A percentile compares a stretch with the other conserved stretches of the same genome.
Conservation (phyloP, 345 rosid genomes). For the Rubroshorea leprosula region DNA sequence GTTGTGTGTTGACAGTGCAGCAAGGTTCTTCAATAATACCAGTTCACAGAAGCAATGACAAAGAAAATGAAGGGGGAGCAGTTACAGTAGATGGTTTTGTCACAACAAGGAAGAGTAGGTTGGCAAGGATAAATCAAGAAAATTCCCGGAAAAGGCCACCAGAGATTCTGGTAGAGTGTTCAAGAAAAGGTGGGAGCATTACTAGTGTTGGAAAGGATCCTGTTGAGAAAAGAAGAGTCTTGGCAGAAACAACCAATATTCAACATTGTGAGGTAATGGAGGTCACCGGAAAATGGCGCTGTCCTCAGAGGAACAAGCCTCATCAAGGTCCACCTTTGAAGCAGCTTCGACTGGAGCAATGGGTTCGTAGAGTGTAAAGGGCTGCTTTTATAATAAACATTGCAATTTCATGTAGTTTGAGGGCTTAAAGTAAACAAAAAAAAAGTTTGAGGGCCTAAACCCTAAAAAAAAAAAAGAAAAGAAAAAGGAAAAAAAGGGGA, state of each 20-base stretch:
- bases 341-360: slow-evolving; percentile 76
- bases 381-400: too few relatives aligned
- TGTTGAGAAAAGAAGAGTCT: slow-evolving; percentile 30
- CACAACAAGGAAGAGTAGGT: slow-evolving; percentile 36
- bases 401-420: too few relatives aligned
- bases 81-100: slow-evolving; percentile 42
- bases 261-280: slow-evolving; percentile 25
- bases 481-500: too few relatives aligned
- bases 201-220: slow-evolving; percentile 4
- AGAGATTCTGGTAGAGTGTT: slow-evolving; percentile 14
- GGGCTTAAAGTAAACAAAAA: too few relatives aligned
- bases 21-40: slow-evolving; percentile 10
- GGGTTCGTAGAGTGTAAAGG: slow-evolving; percentile 43
- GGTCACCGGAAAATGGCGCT: slow-evolving; percentile 62
- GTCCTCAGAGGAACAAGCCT: slow-evolving; percentile 74
- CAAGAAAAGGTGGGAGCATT: slow-evolving; percentile 14
- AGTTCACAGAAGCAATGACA: slow-evolving; percentile 15
- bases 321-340: slow-evolving; percentile 63
- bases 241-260: slow-evolving; percentile 48
- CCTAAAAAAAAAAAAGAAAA: too few relatives aligned
- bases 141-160: slow-evolving; percentile 15
- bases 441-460: too few relatives aligned
- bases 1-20: too few relatives aligned
- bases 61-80: slow-evolving; percentile 27
- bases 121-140: slow-evolving; percentile 19